These are phyloP conservation scores for Cichorium intybus DNA, from an alignment of 140 eudicot species.

Conservation along the genomic window DNA sequence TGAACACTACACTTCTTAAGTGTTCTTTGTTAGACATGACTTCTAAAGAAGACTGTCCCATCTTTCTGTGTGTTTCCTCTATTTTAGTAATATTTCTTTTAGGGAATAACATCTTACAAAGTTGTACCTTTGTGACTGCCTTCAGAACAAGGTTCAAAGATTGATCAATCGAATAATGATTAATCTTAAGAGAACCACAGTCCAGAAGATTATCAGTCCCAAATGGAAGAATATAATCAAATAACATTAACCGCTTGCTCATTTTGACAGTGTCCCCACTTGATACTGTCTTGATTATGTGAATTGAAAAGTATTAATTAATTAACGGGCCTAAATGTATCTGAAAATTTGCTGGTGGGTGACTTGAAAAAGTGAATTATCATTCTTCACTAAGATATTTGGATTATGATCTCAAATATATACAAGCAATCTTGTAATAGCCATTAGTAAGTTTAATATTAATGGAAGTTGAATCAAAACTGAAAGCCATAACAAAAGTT, in stretches of 20 bases:
- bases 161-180: conserved; percentile 43
- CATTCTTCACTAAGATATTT: too few relatives aligned
- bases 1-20: conserved; percentile 37
- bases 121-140: conserved; percentile 52
- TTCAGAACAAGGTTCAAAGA: conserved; percentile 48
- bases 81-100: conserved; percentile 8
- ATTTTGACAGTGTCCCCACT: conserved; percentile 31
- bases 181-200: conserved; percentile 31
- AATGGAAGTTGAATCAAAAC: too few relatives aligned
- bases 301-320: too few relatives aligned
- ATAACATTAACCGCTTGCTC: conserved; percentile 47
- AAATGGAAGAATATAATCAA: conserved; percentile 52
- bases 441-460: too few relatives aligned
- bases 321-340: too few relatives aligned
- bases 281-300: too few relatives aligned
- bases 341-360: too few relatives aligned
- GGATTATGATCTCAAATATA: too few relatives aligned
- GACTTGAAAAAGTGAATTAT: too few relatives aligned
- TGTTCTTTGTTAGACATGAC: conserved; percentile 27
- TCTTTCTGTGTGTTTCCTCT: conserved; percentile 16
- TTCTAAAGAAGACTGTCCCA: conserved; percentile 20
- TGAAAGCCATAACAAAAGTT: too few relatives aligned
- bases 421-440: too few relatives aligned
- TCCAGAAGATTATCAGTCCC: conserved; percentile 44
- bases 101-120: conserved; percentile 55